These are phyloP conservation scores for Carex kokanica DNA, from an alignment of 176 grass and related monocot genomes.

Conservation along the genomic window DNA sequence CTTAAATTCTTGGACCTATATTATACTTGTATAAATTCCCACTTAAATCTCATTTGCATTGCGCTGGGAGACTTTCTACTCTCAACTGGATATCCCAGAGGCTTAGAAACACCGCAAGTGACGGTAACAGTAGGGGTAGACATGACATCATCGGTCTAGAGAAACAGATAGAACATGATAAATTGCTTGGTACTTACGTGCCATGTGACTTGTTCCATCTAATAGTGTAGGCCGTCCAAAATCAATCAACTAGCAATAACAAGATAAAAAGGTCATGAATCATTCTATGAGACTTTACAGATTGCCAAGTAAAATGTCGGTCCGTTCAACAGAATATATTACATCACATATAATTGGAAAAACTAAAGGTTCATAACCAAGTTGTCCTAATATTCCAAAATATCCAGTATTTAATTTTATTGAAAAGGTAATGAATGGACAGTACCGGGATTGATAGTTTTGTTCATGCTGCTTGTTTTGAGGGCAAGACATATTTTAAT, in stretches of 20 bases:
- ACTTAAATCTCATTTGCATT: background rate
- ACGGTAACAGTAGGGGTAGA: background rate
- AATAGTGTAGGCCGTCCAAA: background rate
- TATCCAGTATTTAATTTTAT: background rate
- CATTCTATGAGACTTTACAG: background rate
- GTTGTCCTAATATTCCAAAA: background rate
- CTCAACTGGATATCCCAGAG: background rate
- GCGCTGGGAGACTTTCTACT: background rate
- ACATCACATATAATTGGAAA: background rate
- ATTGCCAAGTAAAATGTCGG: background rate
- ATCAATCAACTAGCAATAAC: background rate
- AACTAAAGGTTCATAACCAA: background rate
- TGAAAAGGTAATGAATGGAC: background rate
- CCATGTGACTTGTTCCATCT: slow-evolving; percentile 13
- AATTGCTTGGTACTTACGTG: background rate
- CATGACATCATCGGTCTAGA: background rate
- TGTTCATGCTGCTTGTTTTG: slow-evolving; percentile 4
- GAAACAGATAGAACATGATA: background rate
- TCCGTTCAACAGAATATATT: background rate
- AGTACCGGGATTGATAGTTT: background rate
- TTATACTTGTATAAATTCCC: background rate
- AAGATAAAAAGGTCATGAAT: background rate
- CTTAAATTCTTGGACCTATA: background rate
- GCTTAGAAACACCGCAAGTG: background rate
- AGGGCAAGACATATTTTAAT: background rate